A percentile compares a stretch with the other conserved stretches of the same genome.
These are phyloP conservation scores for Iberis pinnata DNA, from an alignment of 345 rosid species.

Conservation along the genomic window DNA sequence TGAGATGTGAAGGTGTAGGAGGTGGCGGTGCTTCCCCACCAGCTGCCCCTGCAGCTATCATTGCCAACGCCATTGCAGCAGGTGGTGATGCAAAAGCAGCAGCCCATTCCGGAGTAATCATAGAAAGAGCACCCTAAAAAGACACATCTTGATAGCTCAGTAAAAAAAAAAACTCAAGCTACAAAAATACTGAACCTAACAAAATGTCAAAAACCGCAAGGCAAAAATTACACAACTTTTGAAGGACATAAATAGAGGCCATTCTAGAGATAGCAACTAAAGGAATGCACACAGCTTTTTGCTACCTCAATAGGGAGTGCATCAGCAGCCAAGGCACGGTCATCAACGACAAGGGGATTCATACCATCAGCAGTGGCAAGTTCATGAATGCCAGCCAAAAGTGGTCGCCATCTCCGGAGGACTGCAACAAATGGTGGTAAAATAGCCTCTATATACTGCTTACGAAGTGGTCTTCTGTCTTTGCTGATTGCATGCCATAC, in stretches of 20 bases:
- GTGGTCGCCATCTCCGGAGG: constrained; percentile 96
- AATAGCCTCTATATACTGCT: constrained; percentile 87
- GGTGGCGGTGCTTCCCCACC: constrained; percentile 80
- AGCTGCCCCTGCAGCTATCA: constrained; percentile 99
- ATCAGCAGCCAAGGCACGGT: constrained; percentile 93
- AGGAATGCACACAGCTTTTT: constrained; percentile 17
- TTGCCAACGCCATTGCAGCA: constrained; percentile 98
- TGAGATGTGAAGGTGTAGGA: constrained; percentile 50
- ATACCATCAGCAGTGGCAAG: constrained; percentile 93
- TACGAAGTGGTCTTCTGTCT: constrained; percentile 80
- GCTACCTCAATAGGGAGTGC: constrained; percentile 82
- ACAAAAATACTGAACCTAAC: constrained; percentile 11
- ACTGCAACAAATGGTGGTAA: constrained; percentile 97
- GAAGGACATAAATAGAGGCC: constrained; percentile 7
- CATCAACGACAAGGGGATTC: constrained; percentile 94
- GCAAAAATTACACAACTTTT: neutral
- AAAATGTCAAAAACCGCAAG: no score
- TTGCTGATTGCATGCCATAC: constrained; percentile 93
- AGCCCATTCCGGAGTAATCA: constrained; percentile 96
- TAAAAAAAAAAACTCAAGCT: neutral
- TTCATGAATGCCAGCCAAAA: constrained; percentile 95
- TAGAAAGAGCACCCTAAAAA: constrained; percentile 81
- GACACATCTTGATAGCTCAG: constrained; percentile 10
- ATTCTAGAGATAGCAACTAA: constrained; percentile 10
- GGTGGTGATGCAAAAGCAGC: constrained; percentile 99